These are phyloP conservation scores for Backusella circina DNA, from an alignment of 192 early-diverging fungal genomes.

Conservation along the genomic window DNA sequence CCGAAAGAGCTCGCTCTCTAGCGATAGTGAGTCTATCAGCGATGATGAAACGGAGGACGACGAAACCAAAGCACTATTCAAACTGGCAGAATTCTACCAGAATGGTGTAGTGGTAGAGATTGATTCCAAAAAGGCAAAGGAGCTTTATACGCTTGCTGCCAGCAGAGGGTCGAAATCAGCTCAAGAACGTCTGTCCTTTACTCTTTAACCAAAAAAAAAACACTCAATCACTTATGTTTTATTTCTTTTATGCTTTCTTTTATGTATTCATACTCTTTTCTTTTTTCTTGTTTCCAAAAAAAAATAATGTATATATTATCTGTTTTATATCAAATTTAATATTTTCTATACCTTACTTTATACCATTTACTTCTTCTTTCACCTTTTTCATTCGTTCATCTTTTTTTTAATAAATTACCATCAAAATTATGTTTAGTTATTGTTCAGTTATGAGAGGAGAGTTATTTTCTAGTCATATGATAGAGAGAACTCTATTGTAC, in stretches of 20 bases:
- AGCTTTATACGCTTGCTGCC: constrained; percentile 20
- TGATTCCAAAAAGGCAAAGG: constrained; percentile 19
- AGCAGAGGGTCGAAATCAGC: constrained; percentile 12
- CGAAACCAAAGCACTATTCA: constrained; percentile 20
- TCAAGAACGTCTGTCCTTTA: not conserved
- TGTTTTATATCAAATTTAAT: not conserved
- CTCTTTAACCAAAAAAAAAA: not conserved
- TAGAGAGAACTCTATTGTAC: too few relatives aligned
- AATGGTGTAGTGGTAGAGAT: constrained; percentile 9
- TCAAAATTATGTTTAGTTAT: not conserved
- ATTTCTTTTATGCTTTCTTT: not conserved
- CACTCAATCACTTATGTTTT: not conserved
- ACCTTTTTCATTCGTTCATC: not conserved
- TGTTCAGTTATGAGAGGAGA: not conserved
- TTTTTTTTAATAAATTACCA: not conserved
- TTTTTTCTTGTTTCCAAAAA: not conserved
- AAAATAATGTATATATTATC: not conserved
- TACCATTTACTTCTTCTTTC: not conserved
- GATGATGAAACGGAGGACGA: constrained; percentile 33
- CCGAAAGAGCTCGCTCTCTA: not conserved
- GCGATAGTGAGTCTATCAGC: not conserved
- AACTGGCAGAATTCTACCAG: constrained; percentile 28
- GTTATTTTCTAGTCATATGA: too few relatives aligned
- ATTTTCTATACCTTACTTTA: not conserved
- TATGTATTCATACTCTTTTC: not conserved